A percentile compares a stretch with the other conserved stretches of the same genome.
These are phyloP conservation scores for Hypocrella siamensis DNA, from an alignment of 2,329 filamentous ascomycete species.

Conservation along the genomic window DNA sequence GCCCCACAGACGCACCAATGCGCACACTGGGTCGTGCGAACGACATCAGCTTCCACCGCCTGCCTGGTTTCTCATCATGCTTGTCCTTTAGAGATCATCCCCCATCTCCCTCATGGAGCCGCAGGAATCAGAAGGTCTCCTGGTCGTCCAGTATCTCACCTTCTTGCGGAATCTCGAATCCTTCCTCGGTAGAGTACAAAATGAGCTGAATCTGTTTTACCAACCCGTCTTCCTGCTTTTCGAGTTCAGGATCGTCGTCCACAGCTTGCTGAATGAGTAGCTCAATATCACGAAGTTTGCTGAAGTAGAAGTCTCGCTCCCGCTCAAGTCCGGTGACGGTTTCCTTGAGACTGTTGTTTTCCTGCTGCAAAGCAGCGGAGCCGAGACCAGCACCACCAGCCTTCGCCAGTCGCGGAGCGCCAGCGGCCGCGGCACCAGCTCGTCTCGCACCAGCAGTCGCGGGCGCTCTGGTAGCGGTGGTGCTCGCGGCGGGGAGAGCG, in stretches of 20 bases:
- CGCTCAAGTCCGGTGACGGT: slow-evolving; percentile 89
- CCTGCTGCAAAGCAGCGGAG: slow-evolving; percentile 60
- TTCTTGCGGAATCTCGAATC: slow-evolving; percentile 80
- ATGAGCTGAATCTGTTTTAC: slow-evolving; percentile 95
- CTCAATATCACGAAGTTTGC: slow-evolving; percentile 95
- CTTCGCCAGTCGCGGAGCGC: slow-evolving; percentile 27
- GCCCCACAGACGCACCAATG: too few species aligned
- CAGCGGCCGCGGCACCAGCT: slow-evolving; percentile 44
- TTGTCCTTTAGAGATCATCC: too few species aligned
- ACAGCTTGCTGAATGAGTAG: slow-evolving; percentile 83
- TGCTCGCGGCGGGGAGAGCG: slow-evolving; percentile 33
- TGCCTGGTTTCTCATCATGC: too few species aligned
- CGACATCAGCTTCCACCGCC: too few species aligned
- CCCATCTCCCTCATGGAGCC: too few species aligned
- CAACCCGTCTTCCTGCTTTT: slow-evolving; percentile 83
- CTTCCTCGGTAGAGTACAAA: slow-evolving; percentile 89
- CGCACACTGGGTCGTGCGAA: too few species aligned
- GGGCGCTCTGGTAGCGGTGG: slow-evolving; percentile 25
- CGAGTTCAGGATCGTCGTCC: slow-evolving; percentile 81
- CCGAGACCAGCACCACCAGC: slow-evolving; percentile 39
- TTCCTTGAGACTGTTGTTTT: slow-evolving; percentile 84
- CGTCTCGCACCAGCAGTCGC: slow-evolving; percentile 33
- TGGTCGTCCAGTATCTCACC: slow-evolving; percentile 57
- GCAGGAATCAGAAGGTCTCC: slow-evolving; percentile 65
- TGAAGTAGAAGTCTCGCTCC: slow-evolving; percentile 98